Evolutionary conservation across 192 early-diverging fungal genomes (phyloP).

Genomic region (Mortierella claussenii): DNA sequence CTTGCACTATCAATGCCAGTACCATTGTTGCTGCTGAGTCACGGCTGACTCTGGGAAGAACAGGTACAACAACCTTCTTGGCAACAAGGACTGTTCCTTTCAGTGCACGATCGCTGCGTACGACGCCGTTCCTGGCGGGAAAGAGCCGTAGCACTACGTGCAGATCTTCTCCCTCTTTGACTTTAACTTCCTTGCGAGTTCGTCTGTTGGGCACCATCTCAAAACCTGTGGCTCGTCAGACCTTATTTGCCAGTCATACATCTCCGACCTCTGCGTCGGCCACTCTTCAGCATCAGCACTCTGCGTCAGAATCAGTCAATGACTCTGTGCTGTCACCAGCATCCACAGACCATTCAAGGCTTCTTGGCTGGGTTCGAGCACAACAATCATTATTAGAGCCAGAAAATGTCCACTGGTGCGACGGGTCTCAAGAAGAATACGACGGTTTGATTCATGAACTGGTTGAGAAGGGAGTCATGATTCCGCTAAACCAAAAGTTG

Average conservation of each 20-base stretch:
- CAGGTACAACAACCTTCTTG: not conserved
- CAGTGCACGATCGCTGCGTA: slow-evolving; percentile 4
- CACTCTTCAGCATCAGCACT: slow-evolving; percentile 22
- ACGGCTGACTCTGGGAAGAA: not conserved
- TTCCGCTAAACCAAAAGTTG: slow-evolving; percentile 31
- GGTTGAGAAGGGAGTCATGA: slow-evolving; percentile 43
- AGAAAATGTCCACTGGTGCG: slow-evolving; percentile 49
- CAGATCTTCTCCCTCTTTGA: not conserved
- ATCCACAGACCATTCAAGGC: slow-evolving; percentile 26
- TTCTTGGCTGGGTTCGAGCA: slow-evolving; percentile 38
- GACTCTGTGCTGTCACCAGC: not conserved
- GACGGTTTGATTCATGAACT: slow-evolving; percentile 14
- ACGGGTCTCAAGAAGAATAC: slow-evolving; percentile 43
- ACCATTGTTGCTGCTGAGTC: too few relatives aligned
- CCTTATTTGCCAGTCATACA: slow-evolving; percentile 41
- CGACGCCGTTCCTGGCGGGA: slow-evolving; percentile 8
- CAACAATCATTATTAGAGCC: slow-evolving; percentile 39
- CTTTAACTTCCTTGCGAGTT: slow-evolving; percentile 4
- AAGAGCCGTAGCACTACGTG: not conserved
- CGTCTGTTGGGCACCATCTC: slow-evolving; percentile 38
- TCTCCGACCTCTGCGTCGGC: slow-evolving; percentile 32
- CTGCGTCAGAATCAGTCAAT: not conserved
- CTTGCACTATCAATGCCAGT: too few relatives aligned
- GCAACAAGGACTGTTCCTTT: too few relatives aligned
- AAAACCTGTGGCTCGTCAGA: slow-evolving; percentile 33